Base-by-base conservation (phyloP, 129 eudicot species). In the Centrapalus pauciflorus region DNA sequence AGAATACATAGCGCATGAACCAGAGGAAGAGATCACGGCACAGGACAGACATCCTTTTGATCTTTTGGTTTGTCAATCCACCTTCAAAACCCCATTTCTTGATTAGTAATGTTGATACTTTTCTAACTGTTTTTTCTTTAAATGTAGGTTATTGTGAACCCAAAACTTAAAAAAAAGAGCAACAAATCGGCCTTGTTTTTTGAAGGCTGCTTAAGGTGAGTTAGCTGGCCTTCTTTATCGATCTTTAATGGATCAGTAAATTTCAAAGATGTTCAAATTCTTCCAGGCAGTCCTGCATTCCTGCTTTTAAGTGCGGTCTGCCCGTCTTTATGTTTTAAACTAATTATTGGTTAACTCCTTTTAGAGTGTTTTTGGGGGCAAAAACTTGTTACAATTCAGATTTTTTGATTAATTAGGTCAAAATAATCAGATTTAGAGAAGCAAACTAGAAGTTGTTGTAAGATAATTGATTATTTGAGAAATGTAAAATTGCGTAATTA, bases 181-280 rank as follows among this genome's bases (percentile, higher is more conserved):
- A 40, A 82, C 72, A 88, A 76, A 63, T 66, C 82, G 8, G 97
- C 97, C 6, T 71, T 87, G 12, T 90, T 90, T 76, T 90, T 87
- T 26, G 90, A 90, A 81, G 97, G 97, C 34, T 90, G 95, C 76
- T 75, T 87, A 57, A 90, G 97, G 97, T 90, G 65, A 67, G 50
- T 70, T 46, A 5, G 16, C 16, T 48, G 2, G 5, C 20, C 4
- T 30, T 57, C 21, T 69, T 3, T 20, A 11, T 40, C 4, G 17
- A 3, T 40, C 4, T 40, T 40, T 3, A 40, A n/a, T 40, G 5
- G 6, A 16, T 13, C 41, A n/a, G 24, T 24, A 0, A 21, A 12
- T 27, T 67, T 51, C n/a, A 51, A 12, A 6, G 33, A 52, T 48
- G 16, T 62, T 40, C 13, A 13, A 13, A 2, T 24, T 40, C n/a